Conservation (phyloP, 2,329 filamentous ascomycete genomes). For the Tolypocladium endophyticum region DNA sequence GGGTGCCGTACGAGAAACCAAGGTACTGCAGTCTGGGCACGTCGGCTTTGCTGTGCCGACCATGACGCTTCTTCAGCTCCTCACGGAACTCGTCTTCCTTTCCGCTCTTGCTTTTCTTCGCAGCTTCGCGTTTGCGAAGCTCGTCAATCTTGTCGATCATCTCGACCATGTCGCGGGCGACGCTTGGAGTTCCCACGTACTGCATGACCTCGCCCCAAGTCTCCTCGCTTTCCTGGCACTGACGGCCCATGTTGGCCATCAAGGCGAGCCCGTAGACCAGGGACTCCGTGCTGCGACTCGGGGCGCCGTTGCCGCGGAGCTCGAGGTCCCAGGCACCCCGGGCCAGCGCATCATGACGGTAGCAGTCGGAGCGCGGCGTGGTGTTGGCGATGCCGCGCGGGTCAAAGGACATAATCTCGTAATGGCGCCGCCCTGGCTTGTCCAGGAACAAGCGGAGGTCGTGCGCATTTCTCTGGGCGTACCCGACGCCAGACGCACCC, state of each 20-base stretch:
- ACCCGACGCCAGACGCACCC: background rate
- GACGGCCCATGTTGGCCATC: background rate
- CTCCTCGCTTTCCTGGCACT: background rate
- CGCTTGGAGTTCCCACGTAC: background rate
- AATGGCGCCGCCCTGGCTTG: background rate
- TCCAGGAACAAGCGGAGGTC: background rate
- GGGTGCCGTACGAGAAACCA: background rate
- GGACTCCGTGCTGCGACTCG: background rate
- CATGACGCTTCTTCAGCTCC: background rate
- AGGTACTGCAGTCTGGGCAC: background rate
- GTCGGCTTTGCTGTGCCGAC: background rate
- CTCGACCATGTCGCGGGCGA: background rate
- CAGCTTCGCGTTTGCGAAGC: background rate
- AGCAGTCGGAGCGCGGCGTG: background rate
- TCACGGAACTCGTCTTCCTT: background rate
- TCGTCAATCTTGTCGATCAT: background rate
- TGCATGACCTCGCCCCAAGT: background rate
- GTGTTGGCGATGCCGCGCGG: background rate
- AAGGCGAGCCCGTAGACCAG: background rate
- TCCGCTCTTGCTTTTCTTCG: background rate
- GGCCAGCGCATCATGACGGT: background rate
- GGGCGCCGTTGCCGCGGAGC: background rate
- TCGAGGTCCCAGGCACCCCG: background rate
- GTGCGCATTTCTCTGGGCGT: background rate
- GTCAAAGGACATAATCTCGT: background rate